Evolutionary conservation across 352 stramenopile genomes (phyloP), one percentile per base, ranked within the genome.

Genomic region (Pythium folliculosum): DNA sequence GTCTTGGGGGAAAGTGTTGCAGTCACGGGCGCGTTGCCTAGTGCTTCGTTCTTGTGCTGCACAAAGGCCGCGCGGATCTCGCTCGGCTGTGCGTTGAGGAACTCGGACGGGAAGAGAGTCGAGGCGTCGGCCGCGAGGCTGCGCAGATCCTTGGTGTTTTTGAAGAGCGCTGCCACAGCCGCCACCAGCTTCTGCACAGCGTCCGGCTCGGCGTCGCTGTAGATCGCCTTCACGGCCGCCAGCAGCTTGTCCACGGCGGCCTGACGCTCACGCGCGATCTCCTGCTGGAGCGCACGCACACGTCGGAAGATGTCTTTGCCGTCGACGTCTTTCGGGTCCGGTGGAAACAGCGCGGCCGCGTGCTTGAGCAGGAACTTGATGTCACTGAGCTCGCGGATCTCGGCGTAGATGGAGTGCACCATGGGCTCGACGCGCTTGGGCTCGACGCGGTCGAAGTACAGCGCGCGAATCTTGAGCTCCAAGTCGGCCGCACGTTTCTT

Each of bases 401-500:
- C 79, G 2, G 63, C 65, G 65, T 97, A 96, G 65, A 97, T 95
- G 14, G 78, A 78, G 21, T 84, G 66, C 6, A 97, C 86, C 72
- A 96, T 94, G 27, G 60, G 49, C 56, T 95, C 86, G n/a, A 96
- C 89, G 14, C 63, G 75, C 5, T 72, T 78, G 5, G 87, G 87
- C 52, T 97, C 86, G 75, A 96, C 91, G 25, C 80, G 75, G 62
- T 97, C 88, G 65, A 96, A 97, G 82, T 97, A 97, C 19, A 97
- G 77, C 21, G 81, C 91, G 35, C 89, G 81, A 54, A 97, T 91
- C 73, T 95, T 95, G 58, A 97, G 75, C 65, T 97, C 91, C 19
- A 97, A 77, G 66, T 96, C 88, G 19, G 89, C 90, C 2, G 80
- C 77, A 8, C 87, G 72, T 70, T 94, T 93, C 63, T 92, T 95